Evolutionary conservation across 2,329 filamentous ascomycete species (phyloP), one percentile per base, ranked within the genome.

Genomic region (Hypoxylon sp.): DNA sequence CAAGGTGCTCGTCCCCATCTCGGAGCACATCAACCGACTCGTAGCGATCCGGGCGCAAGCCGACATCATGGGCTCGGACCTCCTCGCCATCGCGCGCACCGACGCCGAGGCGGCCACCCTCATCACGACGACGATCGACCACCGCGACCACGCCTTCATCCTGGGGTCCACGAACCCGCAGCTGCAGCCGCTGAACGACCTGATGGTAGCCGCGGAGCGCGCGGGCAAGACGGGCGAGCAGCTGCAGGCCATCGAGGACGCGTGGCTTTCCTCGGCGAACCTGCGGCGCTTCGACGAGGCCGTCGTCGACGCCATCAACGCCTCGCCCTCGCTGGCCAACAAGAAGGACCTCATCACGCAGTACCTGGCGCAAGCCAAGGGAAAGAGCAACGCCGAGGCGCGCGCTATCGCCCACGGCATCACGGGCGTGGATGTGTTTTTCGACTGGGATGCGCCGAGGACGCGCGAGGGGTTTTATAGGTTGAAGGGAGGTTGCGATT

Each of bases 71-170:
- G 96, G 93, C 71, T 87, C 89, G 69, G 93, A 99, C 78, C 90
- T 99, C 68, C 83, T 99, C 41, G 93, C 93, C 73, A 90, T 99
- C 72, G 96, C 96, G 59, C 91, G 96, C 76, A 99, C 96, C 65
- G 96, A 99, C 82, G 97, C 96, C 74, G 96, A 99, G 85, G 96
- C 96, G 59, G 96, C 96, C 34, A 99, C 96, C 3, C 90, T 99
- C 75, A 97, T 99, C 84, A 97, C 93, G 70, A 95, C 93, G 34
- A 97, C 93, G 75, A 98, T 99, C 78, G 96, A 99, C 82, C 91
- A 92, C 65, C 92, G 96, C 75, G 96, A 99, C 82, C 96, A 99
- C 81, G 86, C 90, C 75, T 99, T 97, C 88, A 94, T 99, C 80
- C 83, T 97, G 34, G 96, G 96, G 73, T 84, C 87, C 75, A 99